phyloP scores from a whole-genome alignment of 2,329 filamentous ascomycete species.

The Sordariomycetes sp. region DNA sequence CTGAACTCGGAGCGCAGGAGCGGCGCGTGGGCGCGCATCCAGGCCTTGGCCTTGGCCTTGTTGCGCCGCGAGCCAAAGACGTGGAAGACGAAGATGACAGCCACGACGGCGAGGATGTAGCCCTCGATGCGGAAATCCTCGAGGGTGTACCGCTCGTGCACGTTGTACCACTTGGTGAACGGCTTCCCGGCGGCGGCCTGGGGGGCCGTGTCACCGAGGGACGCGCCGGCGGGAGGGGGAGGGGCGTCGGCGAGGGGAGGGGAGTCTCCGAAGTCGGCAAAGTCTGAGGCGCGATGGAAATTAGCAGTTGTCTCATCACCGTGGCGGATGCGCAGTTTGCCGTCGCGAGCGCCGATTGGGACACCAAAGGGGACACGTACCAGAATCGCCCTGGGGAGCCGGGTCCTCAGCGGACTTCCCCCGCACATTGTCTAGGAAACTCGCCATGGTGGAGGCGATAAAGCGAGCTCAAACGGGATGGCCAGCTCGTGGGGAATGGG shows the following conservation, averaged over 20 bases:
- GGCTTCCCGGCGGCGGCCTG: conserved; percentile 40
- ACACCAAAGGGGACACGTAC: not conserved
- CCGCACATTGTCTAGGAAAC: conserved; percentile 1
- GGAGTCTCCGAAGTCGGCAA: conserved; percentile 3
- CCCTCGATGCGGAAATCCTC: conserved; percentile 84
- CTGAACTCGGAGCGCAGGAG: conserved; percentile 74
- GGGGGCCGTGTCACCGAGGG: not conserved
- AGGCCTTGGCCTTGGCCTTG: conserved; percentile 66
- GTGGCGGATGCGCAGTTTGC: not conserved
- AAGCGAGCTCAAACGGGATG: not conserved
- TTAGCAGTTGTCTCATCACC: not conserved
- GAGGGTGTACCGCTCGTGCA: conserved; percentile 80
- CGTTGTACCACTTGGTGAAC: conserved; percentile 92
- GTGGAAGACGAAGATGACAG: conserved; percentile 67
- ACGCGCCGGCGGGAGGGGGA: not conserved
- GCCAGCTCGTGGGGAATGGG: not conserved
- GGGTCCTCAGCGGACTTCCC: conserved; percentile 3
- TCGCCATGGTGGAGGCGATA: conserved; percentile 2
- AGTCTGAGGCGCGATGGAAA: not conserved
- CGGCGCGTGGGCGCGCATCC: conserved; percentile 66
- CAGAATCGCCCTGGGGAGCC: not conserved
- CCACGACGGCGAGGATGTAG: conserved; percentile 65
- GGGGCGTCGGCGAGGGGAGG: conserved; percentile 1
- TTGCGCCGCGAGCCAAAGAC: conserved; percentile 73
- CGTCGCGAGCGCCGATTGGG: not conserved